Evolutionary conservation across 345 rosid species (phyloP), one percentile per base, ranked within the genome.

Genomic region (Lenwebbia sp.): DNA sequence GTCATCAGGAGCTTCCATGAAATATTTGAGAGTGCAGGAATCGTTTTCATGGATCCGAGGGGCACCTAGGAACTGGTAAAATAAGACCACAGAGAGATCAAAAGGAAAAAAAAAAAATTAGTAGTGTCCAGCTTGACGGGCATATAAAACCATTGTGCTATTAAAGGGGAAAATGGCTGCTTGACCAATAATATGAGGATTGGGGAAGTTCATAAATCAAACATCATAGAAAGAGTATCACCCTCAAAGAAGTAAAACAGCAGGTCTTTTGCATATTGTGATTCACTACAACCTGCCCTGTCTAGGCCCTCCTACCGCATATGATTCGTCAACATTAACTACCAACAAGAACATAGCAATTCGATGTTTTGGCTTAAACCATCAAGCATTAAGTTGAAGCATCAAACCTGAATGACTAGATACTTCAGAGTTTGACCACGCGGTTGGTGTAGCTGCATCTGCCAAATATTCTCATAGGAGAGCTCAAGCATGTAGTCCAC

Each of bases 341-440:
- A 37, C 49, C 85, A 54, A 28, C 44, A 30, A 54, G 47, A 30
- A 28, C 44, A 55, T 10, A 54, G 56, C 70, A 83, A 83, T n/a
- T 70, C 13, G 47, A 70, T 70, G 47, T 70, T 22, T 19, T 37
- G 78, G 78, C 78, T 19, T 37, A 70, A 70, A 70, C 21, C 26
- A 33, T 70, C 7, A 15, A 65, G 76, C 76, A 83, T n/a, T 51
- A 51, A 33, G 57, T 83, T 30, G 58, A 52, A 83, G 78, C 53
- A 28, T 60, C 19, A 84, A 55, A 92, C 93, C 92, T 91, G 92
- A 84, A 90, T 86, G 30, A 88, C 8, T 25, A 91, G 88, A 87
- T 41, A 87, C 54, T 84, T 84, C 28, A 81, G 75, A 9, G 49
- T 15, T 23, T 33, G 86, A 83, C 25, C 55, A 9, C 3, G 33